Evolutionary conservation across 2,329 filamentous ascomycete species (phyloP).

Genomic region (Clonostachys rhizophaga): DNA sequence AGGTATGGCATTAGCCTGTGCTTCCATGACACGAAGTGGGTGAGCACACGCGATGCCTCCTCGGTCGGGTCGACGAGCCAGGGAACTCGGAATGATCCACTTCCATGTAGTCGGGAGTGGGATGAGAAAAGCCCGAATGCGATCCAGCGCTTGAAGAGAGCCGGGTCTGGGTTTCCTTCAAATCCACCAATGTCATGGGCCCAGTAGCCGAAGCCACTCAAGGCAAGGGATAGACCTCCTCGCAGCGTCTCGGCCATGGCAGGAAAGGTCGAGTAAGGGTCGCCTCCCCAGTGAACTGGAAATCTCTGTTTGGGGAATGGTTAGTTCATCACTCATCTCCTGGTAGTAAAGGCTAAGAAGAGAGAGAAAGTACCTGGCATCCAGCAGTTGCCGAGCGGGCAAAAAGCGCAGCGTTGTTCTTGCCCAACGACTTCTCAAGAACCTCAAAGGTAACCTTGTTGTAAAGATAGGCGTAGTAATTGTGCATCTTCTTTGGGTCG

Average conservation of each 20-base stretch:
- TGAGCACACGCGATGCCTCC: slow-evolving; percentile 38
- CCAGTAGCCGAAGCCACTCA: slow-evolving; percentile 65
- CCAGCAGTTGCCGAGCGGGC: slow-evolving; percentile 64
- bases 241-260: slow-evolving; percentile 69
- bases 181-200: slow-evolving; percentile 68
- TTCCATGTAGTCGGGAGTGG: slow-evolving; percentile 67
- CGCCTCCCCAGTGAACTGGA: slow-evolving; percentile 68
- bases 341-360: no score
- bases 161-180: slow-evolving; percentile 60
- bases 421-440: slow-evolving; percentile 7
- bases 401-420: slow-evolving; percentile 48
- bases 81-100: slow-evolving; percentile 66
- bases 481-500: slow-evolving; percentile 67
- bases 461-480: slow-evolving; percentile 69
- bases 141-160: slow-evolving; percentile 74
- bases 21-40: slow-evolving; percentile 43
- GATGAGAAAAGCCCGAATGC: slow-evolving; percentile 67
- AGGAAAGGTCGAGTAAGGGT: slow-evolving; percentile 69
- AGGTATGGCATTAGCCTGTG: slow-evolving; percentile 47
- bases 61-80: slow-evolving; percentile 62
- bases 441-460: slow-evolving; percentile 63
- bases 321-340: no score
- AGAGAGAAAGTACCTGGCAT: slow-evolving; percentile 40
- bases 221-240: slow-evolving; percentile 57
- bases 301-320: slow-evolving; percentile 26